Conservation (phyloP, 192 early-diverging fungal genomes). For the Spizellomyces punctatus region DNA sequence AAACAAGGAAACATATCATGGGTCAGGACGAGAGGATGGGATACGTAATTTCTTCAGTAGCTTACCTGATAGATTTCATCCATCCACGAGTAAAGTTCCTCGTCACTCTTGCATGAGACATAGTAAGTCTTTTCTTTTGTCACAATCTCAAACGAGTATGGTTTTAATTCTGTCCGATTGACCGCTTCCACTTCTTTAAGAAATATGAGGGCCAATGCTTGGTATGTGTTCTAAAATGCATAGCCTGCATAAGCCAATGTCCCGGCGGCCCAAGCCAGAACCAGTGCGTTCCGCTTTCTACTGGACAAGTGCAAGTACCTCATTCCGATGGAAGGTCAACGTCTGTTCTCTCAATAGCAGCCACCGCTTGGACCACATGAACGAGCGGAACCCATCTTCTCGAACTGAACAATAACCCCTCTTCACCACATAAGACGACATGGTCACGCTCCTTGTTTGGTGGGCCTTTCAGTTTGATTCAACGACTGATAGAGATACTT, state of each 20-base stretch:
- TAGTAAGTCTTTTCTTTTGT: constrained; percentile 94
- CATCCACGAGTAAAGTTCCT: constrained; percentile 98
- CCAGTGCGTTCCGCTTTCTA: neutral
- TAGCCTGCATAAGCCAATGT: neutral
- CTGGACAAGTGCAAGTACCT: constrained; percentile 58
- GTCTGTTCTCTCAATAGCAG: constrained; percentile 86
- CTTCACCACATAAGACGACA: constrained; percentile 63
- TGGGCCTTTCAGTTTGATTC: too few relatives aligned
- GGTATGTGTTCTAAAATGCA: constrained; percentile 69
- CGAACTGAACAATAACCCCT: constrained; percentile 86
- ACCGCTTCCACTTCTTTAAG: constrained; percentile 91
- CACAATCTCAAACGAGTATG: constrained; percentile 91
- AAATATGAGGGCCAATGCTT: constrained; percentile 86
- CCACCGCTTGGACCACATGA: constrained; percentile 96
- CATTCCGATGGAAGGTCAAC: constrained; percentile 90
- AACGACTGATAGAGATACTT: too few relatives aligned
- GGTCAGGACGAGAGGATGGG: neutral
- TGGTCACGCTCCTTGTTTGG: neutral
- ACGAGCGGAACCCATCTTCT: constrained; percentile 87
- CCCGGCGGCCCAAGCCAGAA: neutral
- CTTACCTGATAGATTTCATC: constrained; percentile 91
- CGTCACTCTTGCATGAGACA: constrained; percentile 90
- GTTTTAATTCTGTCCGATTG: constrained; percentile 84
- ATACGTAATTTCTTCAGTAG: too few relatives aligned
- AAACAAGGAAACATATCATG: neutral